Evolutionary conservation across 306 rosid genomes (phyloP).

Genomic region (Malus orientalis): DNA sequence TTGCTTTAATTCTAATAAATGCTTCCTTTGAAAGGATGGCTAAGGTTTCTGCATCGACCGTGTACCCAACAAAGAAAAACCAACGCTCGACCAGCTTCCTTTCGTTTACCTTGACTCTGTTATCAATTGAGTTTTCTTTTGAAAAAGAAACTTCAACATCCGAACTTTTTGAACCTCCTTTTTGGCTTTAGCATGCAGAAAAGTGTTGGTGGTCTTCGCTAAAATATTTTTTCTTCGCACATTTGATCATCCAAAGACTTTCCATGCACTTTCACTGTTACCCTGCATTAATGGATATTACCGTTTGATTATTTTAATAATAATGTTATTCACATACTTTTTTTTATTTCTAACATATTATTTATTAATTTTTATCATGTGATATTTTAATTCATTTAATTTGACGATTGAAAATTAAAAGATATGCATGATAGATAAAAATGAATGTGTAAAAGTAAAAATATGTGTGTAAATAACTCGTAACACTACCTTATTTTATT

Average conservation of each 20-base stretch:
- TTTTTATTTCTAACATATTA: too few species aligned
- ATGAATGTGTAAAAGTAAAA: too few species aligned
- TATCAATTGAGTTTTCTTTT: slow-evolving; percentile 27
- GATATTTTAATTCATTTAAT: too few species aligned
- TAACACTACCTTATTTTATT: too few species aligned
- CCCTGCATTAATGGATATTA: background rate
- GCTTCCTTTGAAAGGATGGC: slow-evolving; percentile 42
- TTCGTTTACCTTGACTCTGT: slow-evolving; percentile 43
- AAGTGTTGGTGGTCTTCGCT: slow-evolving; percentile 24
- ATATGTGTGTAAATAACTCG: too few species aligned
- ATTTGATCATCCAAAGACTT: background rate
- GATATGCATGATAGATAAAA: too few species aligned
- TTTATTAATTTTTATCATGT: too few species aligned
- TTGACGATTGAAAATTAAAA: too few species aligned
- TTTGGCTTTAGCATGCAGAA: background rate
- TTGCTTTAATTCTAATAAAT: slow-evolving; percentile 30
- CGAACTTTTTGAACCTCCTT: slow-evolving; percentile 21
- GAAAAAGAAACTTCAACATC: slow-evolving; percentile 24
- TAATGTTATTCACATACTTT: accelerated
- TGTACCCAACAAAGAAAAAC: slow-evolving; percentile 27
- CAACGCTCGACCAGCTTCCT: slow-evolving; percentile 28
- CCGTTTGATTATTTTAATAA: too few species aligned
- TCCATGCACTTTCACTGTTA: slow-evolving; percentile 1
- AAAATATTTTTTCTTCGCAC: slow-evolving; percentile 23
- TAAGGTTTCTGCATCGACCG: slow-evolving; percentile 2